Base-by-base conservation (phyloP, 2,329 filamentous ascomycete genomes). In the Magnaporthiopsis incrustans region DNA sequence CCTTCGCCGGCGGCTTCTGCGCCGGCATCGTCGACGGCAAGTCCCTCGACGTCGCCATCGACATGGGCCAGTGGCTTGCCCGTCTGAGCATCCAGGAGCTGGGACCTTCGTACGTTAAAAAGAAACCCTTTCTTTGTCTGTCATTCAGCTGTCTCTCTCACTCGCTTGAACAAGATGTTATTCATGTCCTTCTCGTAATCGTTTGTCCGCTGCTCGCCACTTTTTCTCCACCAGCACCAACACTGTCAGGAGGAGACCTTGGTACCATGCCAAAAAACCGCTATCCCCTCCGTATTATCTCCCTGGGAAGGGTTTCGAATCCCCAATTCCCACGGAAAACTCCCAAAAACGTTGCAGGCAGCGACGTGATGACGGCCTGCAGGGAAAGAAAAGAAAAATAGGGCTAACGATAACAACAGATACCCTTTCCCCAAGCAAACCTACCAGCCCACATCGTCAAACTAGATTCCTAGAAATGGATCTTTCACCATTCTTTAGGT, bases 21-120 rank as follows among this genome's bases (percentile, higher is more conserved):
- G 95, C 95, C 63, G 95, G 93, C 74, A 82, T 98, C 68, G 88
- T 97, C 67, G 83, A 94, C 77, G 92, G 90, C 77, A 91, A 95
- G 81, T 76, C 86, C 64, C 83, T 99, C 62, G 88, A 90, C 71
- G 86, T 88, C 69, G 85, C 85, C 73, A 84, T 99, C 70, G 90
- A 97, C 76, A 91, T 95, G 85, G 95, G 95, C 68, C 93, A 97
- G 79, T 99, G 95, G 95, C 85, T 99, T 69, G 95, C 95, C 61
- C 89, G 89, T 73, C 82, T 97, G 73, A 95, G 92, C 83, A 94
- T 99, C 76, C 89, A 94, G 81, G 93, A 98, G 80, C 82, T 97
- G 71, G 95, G 95, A 72, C 93, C 94, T 79, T 95, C 92, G 89
- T 98, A 89, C 84, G 90, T 90, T 60, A 57, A 65, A 61, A n/a